Evolutionary conservation across 345 rosid genomes (phyloP), one percentile per base, ranked within the genome.

Genomic region (Erodium maritimum): DNA sequence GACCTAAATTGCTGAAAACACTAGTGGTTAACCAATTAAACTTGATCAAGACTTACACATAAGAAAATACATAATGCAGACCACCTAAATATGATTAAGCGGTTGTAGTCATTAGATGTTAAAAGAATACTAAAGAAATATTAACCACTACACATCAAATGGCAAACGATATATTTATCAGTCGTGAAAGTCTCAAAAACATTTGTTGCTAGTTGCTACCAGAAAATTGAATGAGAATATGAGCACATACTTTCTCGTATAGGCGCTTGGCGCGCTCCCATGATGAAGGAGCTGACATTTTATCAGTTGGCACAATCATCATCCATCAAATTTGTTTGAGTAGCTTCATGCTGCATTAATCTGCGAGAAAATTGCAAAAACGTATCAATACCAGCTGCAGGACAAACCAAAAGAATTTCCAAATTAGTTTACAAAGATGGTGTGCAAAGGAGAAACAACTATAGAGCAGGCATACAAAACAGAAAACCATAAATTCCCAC

Each of bases 301-400:
- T 89, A 89, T 93, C 99, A 89, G 81, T 86, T 80, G 73, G 77
- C 74, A 76, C 69, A 58, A 79, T 63, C 86, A 91, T 79, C 76
- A 84, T 77, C 83, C 87, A 84, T 82, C 69, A 78, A 77, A 70
- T 53, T 23, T 25, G 48, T 57, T 42, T 42, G 1, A 42, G 16
- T 42, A 42, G 12, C 1, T 42, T 42, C 48, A 10, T 7, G 17
- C 48, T 42, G 48, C 48, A 9, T 42, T 42, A 9, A 42, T 14
- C 48, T 42, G 14, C 48, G 12, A 42, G 17, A 42, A 16, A 42
- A 7, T 42, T 16, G 12, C 48, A 29, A 42, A 13, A 42, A 3
- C 48, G 12, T 16, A 11, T 42, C 48, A 42, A 7, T 14, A 42
- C 17, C 48, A 0, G 1, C 14, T 42, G 14, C 3, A 42, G 48